phyloP scores from a whole-genome alignment of 2,329 filamentous ascomycete species.

The Exophiala dermatitidis region DNA sequence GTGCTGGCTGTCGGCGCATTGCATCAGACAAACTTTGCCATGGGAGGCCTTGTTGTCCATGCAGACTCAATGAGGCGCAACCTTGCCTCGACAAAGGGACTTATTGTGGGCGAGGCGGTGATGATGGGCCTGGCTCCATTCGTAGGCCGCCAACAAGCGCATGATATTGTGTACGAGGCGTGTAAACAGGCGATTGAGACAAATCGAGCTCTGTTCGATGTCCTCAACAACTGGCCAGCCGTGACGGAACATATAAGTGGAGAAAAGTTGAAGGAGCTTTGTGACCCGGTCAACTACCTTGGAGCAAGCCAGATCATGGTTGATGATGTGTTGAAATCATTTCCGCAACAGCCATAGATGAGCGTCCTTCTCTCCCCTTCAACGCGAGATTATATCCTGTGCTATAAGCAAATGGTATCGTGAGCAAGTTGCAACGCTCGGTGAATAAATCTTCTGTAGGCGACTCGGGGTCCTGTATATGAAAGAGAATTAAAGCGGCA shows the following conservation, averaged over 20 bases:
- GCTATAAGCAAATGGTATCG: too few relatives aligned
- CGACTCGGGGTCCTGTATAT: too few relatives aligned
- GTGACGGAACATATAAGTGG: constrained; percentile 40
- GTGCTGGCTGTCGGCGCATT: constrained; percentile 48
- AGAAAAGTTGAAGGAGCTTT: constrained; percentile 46
- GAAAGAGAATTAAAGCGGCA: too few relatives aligned
- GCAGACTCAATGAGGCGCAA: constrained; percentile 45
- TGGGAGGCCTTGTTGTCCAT: constrained; percentile 48
- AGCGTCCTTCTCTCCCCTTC: neutral
- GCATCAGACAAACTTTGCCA: constrained; percentile 48
- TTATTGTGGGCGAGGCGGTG: constrained; percentile 54
- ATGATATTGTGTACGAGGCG: constrained; percentile 51
- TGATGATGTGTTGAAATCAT: constrained; percentile 11
- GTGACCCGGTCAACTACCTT: constrained; percentile 48
- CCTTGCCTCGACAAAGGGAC: constrained; percentile 44
- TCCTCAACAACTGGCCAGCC: constrained; percentile 35
- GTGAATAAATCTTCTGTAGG: neutral
- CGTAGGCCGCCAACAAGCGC: constrained; percentile 47
- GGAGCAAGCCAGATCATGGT: constrained; percentile 27
- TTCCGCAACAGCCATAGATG: neutral
- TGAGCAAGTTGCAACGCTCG: too few relatives aligned
- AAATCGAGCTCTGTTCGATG: constrained; percentile 38
- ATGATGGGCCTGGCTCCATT: constrained; percentile 54
- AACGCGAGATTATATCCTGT: neutral
- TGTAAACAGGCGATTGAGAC: constrained; percentile 46